A percentile compares a stretch with the other conserved stretches of the same genome.
phyloP scores from a whole-genome alignment of 306 rosid species.

The Cucumis cinereus region DNA sequence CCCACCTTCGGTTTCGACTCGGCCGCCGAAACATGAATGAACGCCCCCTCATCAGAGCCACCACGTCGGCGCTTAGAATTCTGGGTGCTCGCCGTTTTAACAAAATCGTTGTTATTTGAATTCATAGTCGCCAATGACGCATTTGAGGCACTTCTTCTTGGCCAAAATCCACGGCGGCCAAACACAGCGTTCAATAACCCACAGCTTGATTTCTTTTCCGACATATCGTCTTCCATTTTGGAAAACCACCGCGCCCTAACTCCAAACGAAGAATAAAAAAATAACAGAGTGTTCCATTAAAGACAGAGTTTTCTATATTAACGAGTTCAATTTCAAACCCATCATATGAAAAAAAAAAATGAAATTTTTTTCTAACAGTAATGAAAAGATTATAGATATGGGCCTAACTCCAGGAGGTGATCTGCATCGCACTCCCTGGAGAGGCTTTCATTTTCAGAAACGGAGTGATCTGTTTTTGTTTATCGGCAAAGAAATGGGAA shows the following conservation, averaged over 20 bases:
- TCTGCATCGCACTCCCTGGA: neutral
- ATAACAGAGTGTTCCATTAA: neutral
- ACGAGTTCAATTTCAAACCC: neutral
- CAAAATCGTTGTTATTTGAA: neutral
- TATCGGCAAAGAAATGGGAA: neutral
- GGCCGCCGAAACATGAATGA: neutral
- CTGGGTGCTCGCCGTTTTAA: slow-evolving; percentile 14
- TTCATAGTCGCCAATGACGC: slow-evolving; percentile 12
- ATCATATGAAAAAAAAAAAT: neutral
- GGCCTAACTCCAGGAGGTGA: slow-evolving; percentile 4
- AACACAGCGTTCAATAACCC: slow-evolving; percentile 57
- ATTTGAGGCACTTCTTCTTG: slow-evolving; percentile 20
- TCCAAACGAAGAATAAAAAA: neutral
- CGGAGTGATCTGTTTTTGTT: neutral
- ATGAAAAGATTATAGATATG: neutral
- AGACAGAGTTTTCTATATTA: too few relatives aligned
- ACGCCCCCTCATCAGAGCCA: slow-evolving; percentile 13
- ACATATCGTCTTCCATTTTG: slow-evolving; percentile 47
- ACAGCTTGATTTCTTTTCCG: slow-evolving; percentile 51
- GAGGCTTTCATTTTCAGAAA: neutral
- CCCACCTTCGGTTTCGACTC: slow-evolving; percentile 7
- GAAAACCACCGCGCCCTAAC: neutral
- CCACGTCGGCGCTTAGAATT: slow-evolving; percentile 37
- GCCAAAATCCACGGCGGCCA: slow-evolving; percentile 29
- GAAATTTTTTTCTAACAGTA: neutral